Base-by-base conservation (phyloP, 345 rosid genomes). In the Atalantia buxifolia region DNA sequence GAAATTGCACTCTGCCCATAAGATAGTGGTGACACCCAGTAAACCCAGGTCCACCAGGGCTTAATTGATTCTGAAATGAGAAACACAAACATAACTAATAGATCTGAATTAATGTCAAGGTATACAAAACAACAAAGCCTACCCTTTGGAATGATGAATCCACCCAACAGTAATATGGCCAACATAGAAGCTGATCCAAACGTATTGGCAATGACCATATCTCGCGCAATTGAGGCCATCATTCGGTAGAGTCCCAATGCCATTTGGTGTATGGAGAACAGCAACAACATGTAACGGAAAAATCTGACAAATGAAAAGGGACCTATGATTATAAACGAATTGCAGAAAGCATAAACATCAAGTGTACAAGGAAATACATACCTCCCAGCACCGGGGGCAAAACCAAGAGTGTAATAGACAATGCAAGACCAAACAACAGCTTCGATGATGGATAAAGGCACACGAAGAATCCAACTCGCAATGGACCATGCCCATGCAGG, bases 401-500 rank as follows among this genome's bases (percentile, higher is more conserved):
- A 88, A 64, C 97, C 98, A 74, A 95, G 93, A 60, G 86, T 84
- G 76, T 90, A 95, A 87, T 93, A 95, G n/a, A 91, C 95, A 35
- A 95, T 90, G 64, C 85, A 80, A 77, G 93, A 88, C 98, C 98
- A 95, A 5, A 93, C 95, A 78, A 91, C 84, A 80, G 98, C 87
- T 85, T 93, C 98, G 76, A 93, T 42, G 73, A 91, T 25, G 66
- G 98, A 95, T 77, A 93, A 95, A 65, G 98, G 98, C 70, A 95
- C 80, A n/a, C 98, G 97, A 66, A 92, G 84, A 38, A 93, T 50
- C 90, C 93, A 93, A 77, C 98, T 93, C 60, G 92, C 86, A 21
- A 87, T 1, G 66, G 95, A 92, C 98, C 98, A 93, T 1, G 94
- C 87, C 98, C 97, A 93, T 77, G 95, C 94, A 75, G 98, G 98